These are phyloP conservation scores for Ustilago lituana DNA, from an alignment of 1,284 basidiomycete genomes.

Conservation along the genomic window DNA sequence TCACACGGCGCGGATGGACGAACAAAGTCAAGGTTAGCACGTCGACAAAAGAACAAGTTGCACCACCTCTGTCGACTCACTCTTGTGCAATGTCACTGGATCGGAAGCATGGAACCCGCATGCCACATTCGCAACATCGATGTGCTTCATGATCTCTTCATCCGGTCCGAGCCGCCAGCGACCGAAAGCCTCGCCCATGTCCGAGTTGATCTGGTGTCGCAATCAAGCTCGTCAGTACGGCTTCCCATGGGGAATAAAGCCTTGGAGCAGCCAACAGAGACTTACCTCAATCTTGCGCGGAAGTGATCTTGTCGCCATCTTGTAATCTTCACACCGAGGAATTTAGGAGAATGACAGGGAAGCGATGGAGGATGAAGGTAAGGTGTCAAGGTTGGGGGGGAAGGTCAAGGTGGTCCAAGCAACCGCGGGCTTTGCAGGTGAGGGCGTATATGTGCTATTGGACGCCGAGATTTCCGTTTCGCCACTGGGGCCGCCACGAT, in stretches of 20 bases:
- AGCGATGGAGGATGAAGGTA: too few relatives aligned
- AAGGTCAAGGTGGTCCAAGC: background rate
- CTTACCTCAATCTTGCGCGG: constrained; percentile 21
- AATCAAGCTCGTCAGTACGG: background rate
- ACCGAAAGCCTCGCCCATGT: constrained; percentile 42
- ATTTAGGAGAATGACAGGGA: too few relatives aligned
- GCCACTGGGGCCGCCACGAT: background rate
- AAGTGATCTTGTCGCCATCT: constrained; percentile 10
- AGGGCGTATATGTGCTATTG: constrained; percentile 10
- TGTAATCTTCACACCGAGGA: too few relatives aligned
- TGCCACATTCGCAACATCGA: constrained; percentile 36
- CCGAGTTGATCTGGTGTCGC: constrained; percentile 15
- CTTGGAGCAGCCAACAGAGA: background rate
- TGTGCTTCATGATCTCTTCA: constrained; percentile 33
- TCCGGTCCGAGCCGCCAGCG: constrained; percentile 34
- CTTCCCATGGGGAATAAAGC: background rate
- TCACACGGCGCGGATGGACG: too few relatives aligned
- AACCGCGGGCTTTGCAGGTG: background rate
- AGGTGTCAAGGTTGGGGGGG: too few relatives aligned
- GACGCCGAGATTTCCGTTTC: constrained; percentile 11
- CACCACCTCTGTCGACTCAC: constrained; percentile 4
- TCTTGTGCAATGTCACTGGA: constrained; percentile 29
- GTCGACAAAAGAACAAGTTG: background rate
- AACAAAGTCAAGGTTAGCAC: too few relatives aligned
- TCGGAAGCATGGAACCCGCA: constrained; percentile 41